These are phyloP conservation scores for Pisolithus microcarpus DNA, from an alignment of 768 basidiomycete genomes.

Conservation along the genomic window DNA sequence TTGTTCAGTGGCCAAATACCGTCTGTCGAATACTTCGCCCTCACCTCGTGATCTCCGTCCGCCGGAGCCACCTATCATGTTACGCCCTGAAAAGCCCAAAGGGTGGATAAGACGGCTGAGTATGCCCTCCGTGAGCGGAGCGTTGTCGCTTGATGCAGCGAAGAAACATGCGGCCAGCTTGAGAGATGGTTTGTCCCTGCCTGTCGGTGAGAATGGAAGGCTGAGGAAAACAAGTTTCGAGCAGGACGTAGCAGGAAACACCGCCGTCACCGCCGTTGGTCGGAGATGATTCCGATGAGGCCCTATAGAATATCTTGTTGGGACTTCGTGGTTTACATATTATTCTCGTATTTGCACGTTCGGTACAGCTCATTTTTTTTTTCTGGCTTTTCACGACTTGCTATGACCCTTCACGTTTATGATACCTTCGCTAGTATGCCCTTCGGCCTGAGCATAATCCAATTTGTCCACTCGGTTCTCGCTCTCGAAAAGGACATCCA, in stretches of 20 bases:
- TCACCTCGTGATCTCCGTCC: conserved; percentile 32
- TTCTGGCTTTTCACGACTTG: not conserved
- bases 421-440: too few species aligned
- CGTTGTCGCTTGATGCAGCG: conserved; percentile 53
- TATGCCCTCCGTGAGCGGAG: conserved; percentile 60
- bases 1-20: conserved; percentile 57
- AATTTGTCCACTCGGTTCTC: too few species aligned
- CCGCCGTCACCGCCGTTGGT: conserved; percentile 45
- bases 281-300: conserved; percentile 24
- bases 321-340: not conserved
- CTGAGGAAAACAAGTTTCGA: conserved; percentile 30
- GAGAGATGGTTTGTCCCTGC: conserved; percentile 22
- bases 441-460: too few species aligned
- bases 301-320: not conserved
- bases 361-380: not conserved
- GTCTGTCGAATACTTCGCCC: conserved; percentile 20
- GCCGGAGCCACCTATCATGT: conserved; percentile 35
- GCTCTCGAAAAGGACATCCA: too few species aligned
- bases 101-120: conserved; percentile 75
- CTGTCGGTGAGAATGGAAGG: conserved; percentile 43
- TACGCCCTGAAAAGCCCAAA: conserved; percentile 53
- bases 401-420: conserved; percentile 1
- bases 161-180: conserved; percentile 39
- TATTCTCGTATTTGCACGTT: not conserved
- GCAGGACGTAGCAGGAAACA: conserved; percentile 34